These are phyloP conservation scores for Pseudocercospora fuligena DNA, from an alignment of 2,329 filamentous ascomycete species.

Conservation along the genomic window DNA sequence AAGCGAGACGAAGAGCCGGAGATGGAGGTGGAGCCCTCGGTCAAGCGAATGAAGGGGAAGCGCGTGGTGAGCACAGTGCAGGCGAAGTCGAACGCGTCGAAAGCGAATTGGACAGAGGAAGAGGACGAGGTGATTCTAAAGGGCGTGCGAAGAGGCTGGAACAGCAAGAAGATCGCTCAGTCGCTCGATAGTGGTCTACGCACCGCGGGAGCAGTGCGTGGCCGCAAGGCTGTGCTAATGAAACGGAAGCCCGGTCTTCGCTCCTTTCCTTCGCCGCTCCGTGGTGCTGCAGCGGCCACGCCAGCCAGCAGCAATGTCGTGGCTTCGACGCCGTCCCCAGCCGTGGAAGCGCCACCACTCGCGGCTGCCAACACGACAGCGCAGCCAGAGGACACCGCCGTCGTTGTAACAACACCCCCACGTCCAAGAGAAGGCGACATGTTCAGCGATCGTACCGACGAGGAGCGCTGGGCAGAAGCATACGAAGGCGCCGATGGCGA, in stretches of 20 bases:
- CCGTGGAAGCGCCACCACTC: not conserved
- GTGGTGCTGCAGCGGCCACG: not conserved
- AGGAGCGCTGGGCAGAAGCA: constrained; percentile 21
- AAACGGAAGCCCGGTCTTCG: not conserved
- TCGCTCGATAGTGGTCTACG: not conserved
- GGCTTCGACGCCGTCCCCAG: not conserved
- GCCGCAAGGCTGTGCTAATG: not conserved
- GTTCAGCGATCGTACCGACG: constrained; percentile 2
- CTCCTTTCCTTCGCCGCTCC: not conserved
- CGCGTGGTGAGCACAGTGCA: not conserved
- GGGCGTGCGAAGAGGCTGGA: constrained; percentile 15
- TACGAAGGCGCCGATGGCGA: constrained; percentile 14
- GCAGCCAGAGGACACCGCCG: not conserved
- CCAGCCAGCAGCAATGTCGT: not conserved
- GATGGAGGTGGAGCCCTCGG: not conserved
- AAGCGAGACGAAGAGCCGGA: not conserved
- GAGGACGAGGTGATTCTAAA: constrained; percentile 18
- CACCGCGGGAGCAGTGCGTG: constrained; percentile 9
- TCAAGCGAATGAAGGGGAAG: not conserved
- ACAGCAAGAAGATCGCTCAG: not conserved
- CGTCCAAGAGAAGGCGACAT: constrained; percentile 1
- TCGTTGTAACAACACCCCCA: constrained; percentile 8
- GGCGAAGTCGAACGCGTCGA: not conserved
- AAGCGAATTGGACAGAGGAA: constrained; percentile 7
- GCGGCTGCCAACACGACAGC: not conserved